Percentiles rank a stretch among this genome's conserved stretches.
Evolutionary conservation across 345 rosid genomes (phyloP).

Genomic region (Diplotaxis tenuifolia): DNA sequence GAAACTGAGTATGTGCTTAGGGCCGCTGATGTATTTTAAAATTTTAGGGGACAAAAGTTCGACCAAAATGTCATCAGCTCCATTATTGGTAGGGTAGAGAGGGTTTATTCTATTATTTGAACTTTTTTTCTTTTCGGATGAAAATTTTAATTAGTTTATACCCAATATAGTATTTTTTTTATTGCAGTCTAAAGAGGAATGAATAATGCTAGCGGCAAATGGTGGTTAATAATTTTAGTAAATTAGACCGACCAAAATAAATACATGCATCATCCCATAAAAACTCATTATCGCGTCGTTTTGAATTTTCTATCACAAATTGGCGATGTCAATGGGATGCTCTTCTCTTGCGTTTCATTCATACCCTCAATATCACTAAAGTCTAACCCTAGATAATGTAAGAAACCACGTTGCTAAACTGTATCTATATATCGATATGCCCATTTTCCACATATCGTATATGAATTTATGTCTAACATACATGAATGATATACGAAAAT

Average conservation of each 20-base stretch:
- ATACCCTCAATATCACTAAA: neutral
- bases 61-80: no score
- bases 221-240: no score
- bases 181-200: no score
- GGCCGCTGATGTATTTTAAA: no score
- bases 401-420: neutral
- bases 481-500: neutral
- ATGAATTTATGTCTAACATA: neutral
- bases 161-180: no score
- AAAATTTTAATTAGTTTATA: no score
- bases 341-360: neutral
- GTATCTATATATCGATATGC: neutral
- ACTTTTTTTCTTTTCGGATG: neutral
- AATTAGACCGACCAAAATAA: neutral
- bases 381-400: neutral
- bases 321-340: neutral
- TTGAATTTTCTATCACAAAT: neutral
- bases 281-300: neutral
- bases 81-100: no score
- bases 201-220: no score
- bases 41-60: no score
- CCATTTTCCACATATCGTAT: neutral
- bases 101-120: no score
- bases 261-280: neutral
- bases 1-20: no score